Base-by-base conservation (phyloP, 345 rosid genomes). In the Leavenworthia alabamica region DNA sequence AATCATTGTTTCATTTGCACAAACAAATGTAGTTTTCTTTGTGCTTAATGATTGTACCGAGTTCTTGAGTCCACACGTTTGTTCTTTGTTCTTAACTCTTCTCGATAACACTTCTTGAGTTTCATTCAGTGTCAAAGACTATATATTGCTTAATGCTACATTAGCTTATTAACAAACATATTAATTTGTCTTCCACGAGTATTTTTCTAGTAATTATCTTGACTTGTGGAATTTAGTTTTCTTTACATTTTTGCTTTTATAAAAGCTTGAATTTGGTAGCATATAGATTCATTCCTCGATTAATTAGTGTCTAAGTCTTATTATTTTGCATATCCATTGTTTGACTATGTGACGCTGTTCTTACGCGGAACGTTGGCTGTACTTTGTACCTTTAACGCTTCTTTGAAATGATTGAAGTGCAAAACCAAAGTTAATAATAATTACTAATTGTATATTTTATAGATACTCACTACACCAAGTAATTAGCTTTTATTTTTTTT, bases 401-500 rank as follows among this genome's bases (percentile, higher is more conserved):
- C 58, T 67, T 67, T 58, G n/a, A n/a, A 29, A 14, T 49, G 44
- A 31, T 22, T 31, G 59, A 8, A 39, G 50, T 40, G 48, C 65
- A n/a, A n/a, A 39, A 57, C 58, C 35, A 48, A 57, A 22, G 13
- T 12, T 23, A 19, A n/a, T 48, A n/a, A 44, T 35, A 15, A 14
- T 12, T 19, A 0, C 3, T 5, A 41, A 20, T 29, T 4, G 5
- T 43, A 23, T n/a, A 40, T 40, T 59, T 40, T 20, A 67, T 50
- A 24, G 31, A 42, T 48, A 12, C 41, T 44, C 72, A 67, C 61
- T 42, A 52, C 66, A 52, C 55, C 67, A 24, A 32, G 26, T 60
- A 42, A 6, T 1, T 15, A 3, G n/a, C n/a, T n/a, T n/a, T n/a
- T n/a, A n/a, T n/a, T 19, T 19, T 9, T 6, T n/a, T 57, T 1